Evolutionary conservation across 2,329 filamentous ascomycete species (phyloP).

Genomic region (Penicillium sp.): DNA sequence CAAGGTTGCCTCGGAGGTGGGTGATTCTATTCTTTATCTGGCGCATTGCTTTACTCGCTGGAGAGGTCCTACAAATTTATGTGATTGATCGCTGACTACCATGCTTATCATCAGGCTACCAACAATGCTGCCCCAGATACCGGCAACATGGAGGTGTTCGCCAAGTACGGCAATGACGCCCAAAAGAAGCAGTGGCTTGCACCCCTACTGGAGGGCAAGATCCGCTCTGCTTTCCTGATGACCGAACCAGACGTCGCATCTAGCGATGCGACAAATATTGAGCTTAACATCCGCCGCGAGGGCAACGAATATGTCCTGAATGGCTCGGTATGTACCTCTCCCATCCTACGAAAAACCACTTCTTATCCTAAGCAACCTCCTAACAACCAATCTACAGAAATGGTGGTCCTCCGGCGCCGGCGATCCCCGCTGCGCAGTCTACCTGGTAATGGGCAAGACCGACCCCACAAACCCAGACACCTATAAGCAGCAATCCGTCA

Average conservation of each 20-base stretch:
- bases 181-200: conserved; percentile 83
- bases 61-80: not conserved
- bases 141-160: conserved; percentile 92
- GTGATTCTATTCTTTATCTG: conserved; percentile 3
- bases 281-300: conserved; percentile 76
- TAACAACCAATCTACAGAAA: conserved; percentile 60
- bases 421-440: conserved; percentile 86
- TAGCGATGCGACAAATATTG: conserved; percentile 89
- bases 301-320: conserved; percentile 90
- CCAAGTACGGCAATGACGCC: conserved; percentile 81
- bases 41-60: conserved; percentile 1
- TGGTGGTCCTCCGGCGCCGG: conserved; percentile 98
- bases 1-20: conserved; percentile 68
- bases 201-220: conserved; percentile 78
- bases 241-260: conserved; percentile 86
- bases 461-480: conserved; percentile 71
- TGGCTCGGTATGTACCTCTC: conserved; percentile 62
- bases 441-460: conserved; percentile 95
- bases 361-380: not conserved
- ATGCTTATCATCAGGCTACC: conserved; percentile 55
- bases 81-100: not conserved
- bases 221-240: conserved; percentile 89
- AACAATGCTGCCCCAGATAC: conserved; percentile 92
- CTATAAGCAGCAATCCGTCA: conserved; percentile 90
- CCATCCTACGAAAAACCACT: not conserved